Evolutionary conservation across 2,329 filamentous ascomycete species (phyloP), one percentile per base, ranked within the genome.

Genomic region (Aspergillus amoenus): DNA sequence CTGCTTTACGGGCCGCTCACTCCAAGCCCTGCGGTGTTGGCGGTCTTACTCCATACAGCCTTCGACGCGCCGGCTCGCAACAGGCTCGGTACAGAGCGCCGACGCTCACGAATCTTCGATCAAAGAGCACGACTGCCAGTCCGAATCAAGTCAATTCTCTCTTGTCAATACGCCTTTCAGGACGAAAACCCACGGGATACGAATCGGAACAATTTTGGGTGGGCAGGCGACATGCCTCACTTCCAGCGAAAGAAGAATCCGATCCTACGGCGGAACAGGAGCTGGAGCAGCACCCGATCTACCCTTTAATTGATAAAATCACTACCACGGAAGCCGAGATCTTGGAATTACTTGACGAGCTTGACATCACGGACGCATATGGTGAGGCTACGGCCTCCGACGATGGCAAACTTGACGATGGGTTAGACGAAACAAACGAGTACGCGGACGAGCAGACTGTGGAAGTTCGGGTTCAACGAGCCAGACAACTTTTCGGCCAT

Each of bases 401-500:
- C 18, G 61, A 63, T n/a, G 56, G 66, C 22, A 68, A 68, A 15
- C 55, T 70, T 22, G 61, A 69, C 21, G 61, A 72, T 30, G 65
- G 62, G 4, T 62, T 75, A 22, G 66, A 61, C 40, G 61, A 68
- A 13, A 62, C 68, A 15, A 61, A 74, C 43, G 67, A 68, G 27
- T 63, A 72, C 43, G 68, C 68, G 46, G 69, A 73, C 52, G 56
- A 67, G 34, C 64, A 72, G 47, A 67, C 68, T 5, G 52, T 74
- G 37, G 70, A 75, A 53, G 63, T 66, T 24, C 72, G 69, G 56
- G 91, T 91, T 32, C 84, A 89, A 55, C 81, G 85, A 64, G 88
- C 90, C 37, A 85, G 88, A 66, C 87, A 90, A 61, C 81, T 84
- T 8, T 95, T 91, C 71, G 88, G 91, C 60, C 87, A 94, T 67